Percentiles rank a stretch among this genome's conserved stretches.
Conservation (phyloP, 2,329 filamentous ascomycete species). For the Annulohypoxylon truncatum region DNA sequence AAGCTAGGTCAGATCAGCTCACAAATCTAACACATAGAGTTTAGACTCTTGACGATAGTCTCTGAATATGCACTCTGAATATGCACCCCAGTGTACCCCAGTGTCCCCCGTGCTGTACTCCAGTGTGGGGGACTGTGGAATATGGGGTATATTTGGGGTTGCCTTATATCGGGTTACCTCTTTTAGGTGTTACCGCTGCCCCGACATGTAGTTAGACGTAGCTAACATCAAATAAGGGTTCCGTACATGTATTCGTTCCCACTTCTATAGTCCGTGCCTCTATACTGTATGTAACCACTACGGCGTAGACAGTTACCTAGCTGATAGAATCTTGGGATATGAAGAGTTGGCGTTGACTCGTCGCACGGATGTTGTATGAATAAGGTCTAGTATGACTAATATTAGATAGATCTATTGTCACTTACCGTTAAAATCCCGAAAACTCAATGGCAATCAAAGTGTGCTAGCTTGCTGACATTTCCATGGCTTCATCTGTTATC, state of each 20-base stretch:
- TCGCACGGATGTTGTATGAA: not conserved
- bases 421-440: not conserved
- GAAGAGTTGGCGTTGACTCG: not conserved
- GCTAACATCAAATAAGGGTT: not conserved
- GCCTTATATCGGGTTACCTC: conserved; percentile 1
- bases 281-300: not conserved
- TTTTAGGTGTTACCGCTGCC: not conserved
- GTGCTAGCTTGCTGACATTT: not conserved
- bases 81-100: not conserved
- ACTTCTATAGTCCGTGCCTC: not conserved
- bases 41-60: not conserved
- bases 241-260: not conserved
- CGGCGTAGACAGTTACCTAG: too few relatives aligned
- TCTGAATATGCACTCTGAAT: not conserved
- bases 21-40: not conserved
- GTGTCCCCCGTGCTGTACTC: not conserved
- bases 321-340: not conserved
- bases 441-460: not conserved
- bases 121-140: not conserved
- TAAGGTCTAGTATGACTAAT: not conserved
- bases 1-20: not conserved
- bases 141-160: conserved; percentile 13
- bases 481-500: not conserved
- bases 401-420: not conserved
- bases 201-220: not conserved